phyloP scores from a whole-genome alignment of 2,329 filamentous ascomycete species.

The Diaporthe caulivora region DNA sequence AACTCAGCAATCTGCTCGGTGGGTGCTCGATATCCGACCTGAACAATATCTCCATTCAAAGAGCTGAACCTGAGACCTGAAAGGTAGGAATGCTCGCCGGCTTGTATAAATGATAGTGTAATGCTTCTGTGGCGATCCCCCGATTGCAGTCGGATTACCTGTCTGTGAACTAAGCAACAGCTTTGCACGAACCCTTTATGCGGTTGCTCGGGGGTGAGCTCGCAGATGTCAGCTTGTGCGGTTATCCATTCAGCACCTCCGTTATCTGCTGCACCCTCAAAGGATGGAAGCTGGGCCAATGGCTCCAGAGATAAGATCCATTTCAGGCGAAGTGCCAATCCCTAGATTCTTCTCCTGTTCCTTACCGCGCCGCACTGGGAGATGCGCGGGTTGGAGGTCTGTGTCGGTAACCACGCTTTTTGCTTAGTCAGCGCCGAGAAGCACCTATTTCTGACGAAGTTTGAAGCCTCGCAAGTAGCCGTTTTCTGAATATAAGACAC shows the following conservation, averaged over 20 bases:
- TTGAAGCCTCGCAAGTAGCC: too few species aligned
- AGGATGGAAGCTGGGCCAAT: background rate
- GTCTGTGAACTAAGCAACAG: background rate
- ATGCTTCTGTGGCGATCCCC: background rate
- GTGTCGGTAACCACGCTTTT: too few species aligned
- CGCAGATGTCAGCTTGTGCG: background rate
- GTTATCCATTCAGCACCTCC: background rate
- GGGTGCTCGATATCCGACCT: background rate
- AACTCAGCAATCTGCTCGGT: background rate
- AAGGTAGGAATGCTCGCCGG: background rate
- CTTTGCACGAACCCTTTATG: background rate
- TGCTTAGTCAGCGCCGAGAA: too few species aligned
- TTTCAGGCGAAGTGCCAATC: background rate
- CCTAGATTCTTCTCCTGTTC: background rate
- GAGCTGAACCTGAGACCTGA: background rate
- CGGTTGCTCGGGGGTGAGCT: background rate
- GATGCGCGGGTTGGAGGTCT: background rate
- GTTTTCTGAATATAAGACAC: too few species aligned
- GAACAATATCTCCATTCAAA: background rate
- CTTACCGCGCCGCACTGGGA: background rate
- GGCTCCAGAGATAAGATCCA: background rate
- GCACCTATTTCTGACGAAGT: too few species aligned
- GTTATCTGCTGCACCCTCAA: background rate
- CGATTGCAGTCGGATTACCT: background rate
- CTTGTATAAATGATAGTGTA: background rate